Evolutionary conservation across 495 filamentous ascomycete genomes (phyloP), one percentile per base, ranked within the genome.

Genomic region (Cenococcum geophilum): DNA sequence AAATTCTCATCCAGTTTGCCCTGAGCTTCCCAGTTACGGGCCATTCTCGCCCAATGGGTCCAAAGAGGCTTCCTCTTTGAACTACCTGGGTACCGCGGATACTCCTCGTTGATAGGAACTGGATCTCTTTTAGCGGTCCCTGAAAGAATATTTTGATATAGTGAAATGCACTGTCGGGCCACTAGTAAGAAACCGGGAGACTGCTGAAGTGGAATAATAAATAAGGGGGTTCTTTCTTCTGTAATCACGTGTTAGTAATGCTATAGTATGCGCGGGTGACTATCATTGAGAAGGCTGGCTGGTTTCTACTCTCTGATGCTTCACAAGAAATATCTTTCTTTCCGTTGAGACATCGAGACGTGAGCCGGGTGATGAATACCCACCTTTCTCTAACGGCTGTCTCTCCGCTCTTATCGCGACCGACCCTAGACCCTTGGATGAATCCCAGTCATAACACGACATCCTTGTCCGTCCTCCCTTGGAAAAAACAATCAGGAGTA

Each of bases 391-490:
- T 14, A 70, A 32, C 8, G 37, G 14, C 4, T 48, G 23, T 20
- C 59, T 40, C 18, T 67, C 50, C 16, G 32, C 47, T 22, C 59
- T 43, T 48, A 47, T 54, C 22, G 32, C 36, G n/a, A 34, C 58
- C 14, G 53, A 45, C 8, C 21, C 37, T 56, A 72, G 59, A 51
- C 72, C 65, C 68, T 72, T 58, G 49, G 71, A 68, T 68, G 78
- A 65, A 55, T 84, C 79, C 92, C 92, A 97, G 55, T 91, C 86
- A 66, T 88, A 95, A 36, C 84, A 78, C 32, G 86, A 72, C 62
- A 91, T 78, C 59, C 80, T 79, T 22, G 86, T 88, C 34, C 77
- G 76, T 22, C 81, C 76, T 27, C 78, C 78, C 57, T 79, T 79
- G 25, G 85, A 77, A 16, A 89, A 72, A 21, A 97, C 78, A 4